Evolutionary conservation across 2,329 filamentous ascomycete genomes (phyloP).

Genomic region (Penicillium sp.): DNA sequence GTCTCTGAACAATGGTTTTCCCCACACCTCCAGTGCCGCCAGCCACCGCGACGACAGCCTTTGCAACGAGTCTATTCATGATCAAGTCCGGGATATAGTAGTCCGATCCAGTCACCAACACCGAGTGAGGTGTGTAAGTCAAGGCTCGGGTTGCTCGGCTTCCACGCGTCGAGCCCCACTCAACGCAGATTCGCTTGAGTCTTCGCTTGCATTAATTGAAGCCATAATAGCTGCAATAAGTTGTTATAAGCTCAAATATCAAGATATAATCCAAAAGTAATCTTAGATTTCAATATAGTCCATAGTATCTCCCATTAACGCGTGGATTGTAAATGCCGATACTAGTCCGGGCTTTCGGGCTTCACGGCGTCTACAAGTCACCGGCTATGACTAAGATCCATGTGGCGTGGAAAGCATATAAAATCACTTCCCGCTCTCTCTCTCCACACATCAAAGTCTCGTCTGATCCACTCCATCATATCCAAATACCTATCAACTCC

Average conservation of each 20-base stretch:
- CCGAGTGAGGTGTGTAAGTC: not conserved
- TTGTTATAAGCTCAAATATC: not conserved
- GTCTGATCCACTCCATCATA: not conserved
- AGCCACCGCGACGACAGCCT: slow-evolving; percentile 44
- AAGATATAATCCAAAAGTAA: not conserved
- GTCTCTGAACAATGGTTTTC: slow-evolving; percentile 44
- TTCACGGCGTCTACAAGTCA: slow-evolving; percentile 16
- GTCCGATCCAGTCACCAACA: not conserved
- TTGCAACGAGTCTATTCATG: slow-evolving; percentile 12
- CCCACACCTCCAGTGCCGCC: slow-evolving; percentile 48
- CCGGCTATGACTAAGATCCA: slow-evolving; percentile 21
- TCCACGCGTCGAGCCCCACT: slow-evolving; percentile 13
- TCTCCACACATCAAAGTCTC: not conserved
- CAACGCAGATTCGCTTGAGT: slow-evolving; percentile 1
- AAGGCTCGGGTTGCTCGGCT: slow-evolving; percentile 4
- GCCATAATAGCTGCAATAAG: not conserved
- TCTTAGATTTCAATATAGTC: not conserved
- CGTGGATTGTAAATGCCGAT: slow-evolving; percentile 5
- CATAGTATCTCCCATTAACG: not conserved
- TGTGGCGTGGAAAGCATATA: slow-evolving; percentile 14
- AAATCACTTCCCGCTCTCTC: slow-evolving; percentile 9
- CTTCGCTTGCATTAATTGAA: not conserved
- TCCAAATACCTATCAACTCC: not conserved
- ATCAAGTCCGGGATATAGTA: not conserved
- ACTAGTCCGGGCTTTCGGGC: slow-evolving; percentile 23